Evolutionary conservation across 352 stramenopile genomes (phyloP).

Genomic region (Globisporangium lucens): DNA sequence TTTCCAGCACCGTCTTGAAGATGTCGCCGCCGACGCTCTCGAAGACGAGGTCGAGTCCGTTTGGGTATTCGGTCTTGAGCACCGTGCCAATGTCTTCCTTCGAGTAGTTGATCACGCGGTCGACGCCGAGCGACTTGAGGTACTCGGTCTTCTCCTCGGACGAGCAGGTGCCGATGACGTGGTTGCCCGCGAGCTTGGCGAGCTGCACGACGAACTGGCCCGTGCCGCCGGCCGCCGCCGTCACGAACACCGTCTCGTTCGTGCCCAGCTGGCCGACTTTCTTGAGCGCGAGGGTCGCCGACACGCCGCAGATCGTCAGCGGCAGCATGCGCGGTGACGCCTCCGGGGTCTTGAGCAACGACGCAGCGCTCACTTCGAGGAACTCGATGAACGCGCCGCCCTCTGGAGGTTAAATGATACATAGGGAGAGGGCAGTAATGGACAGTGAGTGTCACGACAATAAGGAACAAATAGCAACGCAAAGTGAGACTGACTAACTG

Average conservation of each 20-base stretch:
- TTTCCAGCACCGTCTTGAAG: constrained; percentile 31
- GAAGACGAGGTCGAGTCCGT: constrained; percentile 41
- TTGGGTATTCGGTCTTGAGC: constrained; percentile 47
- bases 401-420: neutral
- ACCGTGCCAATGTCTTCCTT: constrained; percentile 44
- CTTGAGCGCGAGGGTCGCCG: constrained; percentile 38
- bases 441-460: neutral
- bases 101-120: constrained; percentile 74
- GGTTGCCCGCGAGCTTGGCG: constrained; percentile 62
- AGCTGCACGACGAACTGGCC: constrained; percentile 74
- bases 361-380: constrained; percentile 24
- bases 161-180: constrained; percentile 61
- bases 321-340: constrained; percentile 28
- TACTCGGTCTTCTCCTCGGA: constrained; percentile 76
- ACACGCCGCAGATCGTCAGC: constrained; percentile 35
- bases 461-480: too few relatives aligned
- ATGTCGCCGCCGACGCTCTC: constrained; percentile 40
- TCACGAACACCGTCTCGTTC: constrained; percentile 44
- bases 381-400: constrained; percentile 33
- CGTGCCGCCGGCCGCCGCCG: constrained; percentile 45
- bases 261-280: constrained; percentile 32
- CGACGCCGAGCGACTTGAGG: constrained; percentile 40
- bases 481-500: neutral
- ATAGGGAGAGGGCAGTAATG: neutral
- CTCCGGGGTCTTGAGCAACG: constrained; percentile 20